Base-by-base conservation (phyloP, 441 rosid genomes). In the Gossypium aridum region DNA sequence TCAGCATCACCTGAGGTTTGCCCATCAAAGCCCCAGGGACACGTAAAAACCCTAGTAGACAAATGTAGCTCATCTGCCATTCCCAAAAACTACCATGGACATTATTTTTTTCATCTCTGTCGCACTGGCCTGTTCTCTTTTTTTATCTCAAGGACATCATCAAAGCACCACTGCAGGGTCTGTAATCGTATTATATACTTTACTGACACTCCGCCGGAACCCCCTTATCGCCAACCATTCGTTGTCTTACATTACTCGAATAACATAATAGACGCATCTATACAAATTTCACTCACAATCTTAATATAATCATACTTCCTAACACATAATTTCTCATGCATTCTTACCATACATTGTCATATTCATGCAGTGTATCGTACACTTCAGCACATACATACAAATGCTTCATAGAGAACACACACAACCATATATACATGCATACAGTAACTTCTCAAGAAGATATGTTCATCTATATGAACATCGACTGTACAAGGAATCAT, bases 141-240 rank as follows among this genome's bases (percentile, higher is more conserved):
- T 9, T 43, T 2, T 43, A 2, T 43, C 49, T 3, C 14, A 10
- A 43, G 14, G 4, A 43, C 14, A 43, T 2, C 3, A 43, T 43
- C 14, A 10, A 43, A 43, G 49, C 49, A 43, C 47, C 13, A 43
- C 3, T 2, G 47, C 1, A 10, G 2, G 3, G 14, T 43, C 47
- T 43, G 1, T 43, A 3, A 43, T 43, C 3, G 3, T 43, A 10
- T 43, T 43, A 9, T 2, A 2, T 43, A 43, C 47, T 43, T 43
- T 9, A 9, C 14, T 2, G 3, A 10, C 47, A 2, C 47, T 43
- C 13, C 0, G 0, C 0, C 1, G 0, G 1, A 43, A 43, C 14
- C 49, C 14, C 49, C 14, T 43, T 43, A 43, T 43, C 14, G 3
- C 49, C 3, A 43, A 43, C 49, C 12, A 10, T 10, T 9, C 49